phyloP scores from a whole-genome alignment of 331 rosid genomes.

The Rhamnella rubrinervis region DNA sequence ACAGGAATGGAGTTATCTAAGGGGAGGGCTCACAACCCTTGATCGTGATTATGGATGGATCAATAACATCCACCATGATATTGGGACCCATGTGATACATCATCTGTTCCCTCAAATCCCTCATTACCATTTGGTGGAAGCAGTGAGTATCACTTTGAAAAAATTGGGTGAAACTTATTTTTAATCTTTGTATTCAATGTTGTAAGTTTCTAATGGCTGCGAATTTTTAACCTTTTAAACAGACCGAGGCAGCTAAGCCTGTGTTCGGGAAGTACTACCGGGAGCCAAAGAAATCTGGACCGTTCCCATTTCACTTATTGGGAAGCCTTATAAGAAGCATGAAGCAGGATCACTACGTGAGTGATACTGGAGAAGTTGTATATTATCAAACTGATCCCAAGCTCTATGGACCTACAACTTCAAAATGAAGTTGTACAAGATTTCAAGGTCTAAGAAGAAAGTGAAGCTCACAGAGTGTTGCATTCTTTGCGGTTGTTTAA shows the following conservation, averaged over 20 bases:
- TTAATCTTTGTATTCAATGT: background rate
- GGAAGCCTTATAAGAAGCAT: slow-evolving; percentile 45
- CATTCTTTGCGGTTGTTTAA: background rate
- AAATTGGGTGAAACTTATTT: background rate
- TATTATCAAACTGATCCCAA: slow-evolving; percentile 43
- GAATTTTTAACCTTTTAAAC: background rate
- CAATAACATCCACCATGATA: slow-evolving; percentile 58
- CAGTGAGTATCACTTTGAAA: slow-evolving; percentile 31
- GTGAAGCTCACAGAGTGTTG: background rate
- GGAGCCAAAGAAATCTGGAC: slow-evolving; percentile 44
- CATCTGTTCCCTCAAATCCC: slow-evolving; percentile 61
- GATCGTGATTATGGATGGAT: slow-evolving; percentile 55
- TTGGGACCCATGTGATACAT: slow-evolving; percentile 56
- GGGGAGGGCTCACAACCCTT: slow-evolving; percentile 54
- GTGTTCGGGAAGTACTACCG: slow-evolving; percentile 47
- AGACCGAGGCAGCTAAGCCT: slow-evolving; percentile 53
- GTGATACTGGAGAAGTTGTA: slow-evolving; percentile 49
- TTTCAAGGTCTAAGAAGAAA: background rate
- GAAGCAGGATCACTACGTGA: slow-evolving; percentile 48
- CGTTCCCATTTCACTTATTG: slow-evolving; percentile 46
- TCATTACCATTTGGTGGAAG: slow-evolving; percentile 47
- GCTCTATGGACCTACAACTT: slow-evolving; percentile 10
- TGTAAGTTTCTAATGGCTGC: background rate
- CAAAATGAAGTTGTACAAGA: slow-evolving; percentile 4
- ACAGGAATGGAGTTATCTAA: slow-evolving; percentile 58